These are phyloP conservation scores for Xanthoparmelia taractica DNA, from an alignment of 495 filamentous ascomycete species.

Conservation along the genomic window DNA sequence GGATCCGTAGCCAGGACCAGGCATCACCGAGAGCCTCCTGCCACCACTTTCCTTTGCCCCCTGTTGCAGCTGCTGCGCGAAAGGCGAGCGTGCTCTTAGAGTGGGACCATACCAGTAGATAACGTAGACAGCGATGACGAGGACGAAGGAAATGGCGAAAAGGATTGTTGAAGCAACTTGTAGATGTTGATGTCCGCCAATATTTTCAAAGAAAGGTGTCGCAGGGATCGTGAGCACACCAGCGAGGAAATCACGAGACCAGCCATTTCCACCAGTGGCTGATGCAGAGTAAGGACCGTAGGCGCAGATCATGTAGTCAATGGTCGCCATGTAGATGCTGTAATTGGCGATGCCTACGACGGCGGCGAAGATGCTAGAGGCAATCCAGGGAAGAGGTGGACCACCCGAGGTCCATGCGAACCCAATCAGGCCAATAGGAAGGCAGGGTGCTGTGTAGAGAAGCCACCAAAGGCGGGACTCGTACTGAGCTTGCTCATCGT, in stretches of 20 bases:
- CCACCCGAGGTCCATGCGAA: slow-evolving; percentile 58
- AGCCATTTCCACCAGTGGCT: slow-evolving; percentile 65
- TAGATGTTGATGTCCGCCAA: slow-evolving; percentile 53
- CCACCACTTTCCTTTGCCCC: slow-evolving; percentile 42
- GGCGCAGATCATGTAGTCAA: slow-evolving; percentile 66
- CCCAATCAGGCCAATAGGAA: slow-evolving; percentile 54
- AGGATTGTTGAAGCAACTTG: slow-evolving; percentile 68
- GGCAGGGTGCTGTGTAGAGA: slow-evolving; percentile 47
- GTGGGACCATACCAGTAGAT: slow-evolving; percentile 69
- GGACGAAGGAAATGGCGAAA: slow-evolving; percentile 55
- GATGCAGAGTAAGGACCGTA: slow-evolving; percentile 68
- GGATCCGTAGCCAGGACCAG: slow-evolving; percentile 23
- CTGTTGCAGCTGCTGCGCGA: slow-evolving; percentile 61
- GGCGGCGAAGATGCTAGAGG: slow-evolving; percentile 52
- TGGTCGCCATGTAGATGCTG: slow-evolving; percentile 66
- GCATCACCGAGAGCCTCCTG: slow-evolving; percentile 36
- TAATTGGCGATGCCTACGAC: slow-evolving; percentile 65
- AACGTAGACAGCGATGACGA: slow-evolving; percentile 67
- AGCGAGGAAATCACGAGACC: slow-evolving; percentile 73
- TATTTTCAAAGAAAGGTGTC: slow-evolving; percentile 53
- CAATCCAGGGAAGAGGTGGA: slow-evolving; percentile 56
- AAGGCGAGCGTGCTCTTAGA: slow-evolving; percentile 61
- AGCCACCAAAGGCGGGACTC: slow-evolving; percentile 56
- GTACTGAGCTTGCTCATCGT: slow-evolving; percentile 49
- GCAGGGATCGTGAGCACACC: slow-evolving; percentile 69